These are phyloP conservation scores for Cardamine resedifolia DNA, from an alignment of 345 rosid genomes.

Conservation along the genomic window DNA sequence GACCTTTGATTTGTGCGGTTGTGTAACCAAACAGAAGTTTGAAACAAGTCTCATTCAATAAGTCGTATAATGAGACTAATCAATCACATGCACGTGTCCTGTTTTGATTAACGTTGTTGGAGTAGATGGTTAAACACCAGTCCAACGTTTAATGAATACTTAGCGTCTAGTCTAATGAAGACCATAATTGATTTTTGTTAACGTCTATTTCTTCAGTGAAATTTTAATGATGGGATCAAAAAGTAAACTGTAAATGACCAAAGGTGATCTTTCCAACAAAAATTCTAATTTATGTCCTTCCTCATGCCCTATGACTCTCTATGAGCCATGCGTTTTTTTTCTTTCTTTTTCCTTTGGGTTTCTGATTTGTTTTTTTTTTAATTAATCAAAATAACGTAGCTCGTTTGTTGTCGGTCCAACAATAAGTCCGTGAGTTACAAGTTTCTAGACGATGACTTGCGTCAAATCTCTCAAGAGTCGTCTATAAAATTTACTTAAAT, in stretches of 20 bases:
- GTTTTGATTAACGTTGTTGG: background rate
- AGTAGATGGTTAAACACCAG: slow-evolving; percentile 6
- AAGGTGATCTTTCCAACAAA: background rate
- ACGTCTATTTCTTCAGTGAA: background rate
- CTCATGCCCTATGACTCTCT: background rate
- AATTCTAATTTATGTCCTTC: background rate
- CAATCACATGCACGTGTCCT: slow-evolving; percentile 1
- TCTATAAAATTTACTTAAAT: background rate
- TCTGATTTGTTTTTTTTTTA: background rate
- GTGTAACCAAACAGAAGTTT: slow-evolving; percentile 24
- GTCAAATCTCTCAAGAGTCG: background rate
- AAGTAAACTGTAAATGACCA: background rate
- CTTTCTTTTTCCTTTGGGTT: no score
- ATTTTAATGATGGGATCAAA: background rate
- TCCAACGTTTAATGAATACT: background rate
- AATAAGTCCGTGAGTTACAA: background rate
- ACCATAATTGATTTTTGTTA: background rate
- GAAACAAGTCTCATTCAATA: slow-evolving; percentile 15
- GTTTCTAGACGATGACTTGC: background rate
- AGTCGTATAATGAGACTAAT: slow-evolving; percentile 9
- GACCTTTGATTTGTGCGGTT: slow-evolving; percentile 30
- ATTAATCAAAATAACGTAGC: background rate
- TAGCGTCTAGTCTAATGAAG: background rate
- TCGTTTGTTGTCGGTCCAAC: background rate
- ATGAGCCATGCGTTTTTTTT: no score